These are phyloP conservation scores for Guadua angustifolia DNA, from an alignment of 176 grass and related monocot species.

Conservation along the genomic window DNA sequence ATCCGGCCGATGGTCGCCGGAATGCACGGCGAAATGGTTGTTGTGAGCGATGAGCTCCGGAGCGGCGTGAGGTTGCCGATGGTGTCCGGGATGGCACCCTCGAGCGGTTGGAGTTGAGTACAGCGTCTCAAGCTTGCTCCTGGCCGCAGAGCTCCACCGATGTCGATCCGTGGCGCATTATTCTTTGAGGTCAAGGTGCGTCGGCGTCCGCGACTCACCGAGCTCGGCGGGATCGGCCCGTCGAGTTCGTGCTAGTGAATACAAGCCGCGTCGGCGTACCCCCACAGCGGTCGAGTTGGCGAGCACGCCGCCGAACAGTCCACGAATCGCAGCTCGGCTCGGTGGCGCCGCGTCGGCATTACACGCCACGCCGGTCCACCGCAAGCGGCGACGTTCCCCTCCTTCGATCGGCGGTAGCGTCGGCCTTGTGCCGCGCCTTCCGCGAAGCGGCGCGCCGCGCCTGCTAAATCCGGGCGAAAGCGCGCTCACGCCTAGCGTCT, in stretches of 20 bases:
- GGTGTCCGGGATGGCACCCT: constrained; percentile 60
- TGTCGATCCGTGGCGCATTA: constrained; percentile 67
- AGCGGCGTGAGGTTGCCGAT: constrained; percentile 65
- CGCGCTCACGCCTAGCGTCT: constrained; percentile 33
- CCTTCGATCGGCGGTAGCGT: constrained; percentile 57
- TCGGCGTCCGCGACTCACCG: constrained; percentile 41
- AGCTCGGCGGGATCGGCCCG: constrained; percentile 70
- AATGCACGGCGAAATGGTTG: constrained; percentile 76
- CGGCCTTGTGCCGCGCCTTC: constrained; percentile 48
- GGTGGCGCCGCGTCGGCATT: constrained; percentile 45
- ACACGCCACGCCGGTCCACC: constrained; percentile 72
- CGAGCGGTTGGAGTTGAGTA: constrained; percentile 76
- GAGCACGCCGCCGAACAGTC: constrained; percentile 64
- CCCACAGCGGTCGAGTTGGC: constrained; percentile 51
- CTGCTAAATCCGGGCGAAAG: constrained; percentile 52
- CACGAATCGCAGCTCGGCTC: constrained; percentile 56
- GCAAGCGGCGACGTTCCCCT: constrained; percentile 57
- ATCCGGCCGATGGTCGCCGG: constrained; percentile 56
- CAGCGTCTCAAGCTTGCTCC: constrained; percentile 61
- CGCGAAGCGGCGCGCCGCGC: constrained; percentile 67
- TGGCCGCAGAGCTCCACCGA: constrained; percentile 51
- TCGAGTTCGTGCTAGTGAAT: constrained; percentile 64
- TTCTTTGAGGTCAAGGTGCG: constrained; percentile 69
- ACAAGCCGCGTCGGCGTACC: constrained; percentile 58
- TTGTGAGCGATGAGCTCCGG: constrained; percentile 65